Evolutionary conservation across 352 stramenopile genomes (phyloP).

Genomic region (Aphanomyces astaci): DNA sequence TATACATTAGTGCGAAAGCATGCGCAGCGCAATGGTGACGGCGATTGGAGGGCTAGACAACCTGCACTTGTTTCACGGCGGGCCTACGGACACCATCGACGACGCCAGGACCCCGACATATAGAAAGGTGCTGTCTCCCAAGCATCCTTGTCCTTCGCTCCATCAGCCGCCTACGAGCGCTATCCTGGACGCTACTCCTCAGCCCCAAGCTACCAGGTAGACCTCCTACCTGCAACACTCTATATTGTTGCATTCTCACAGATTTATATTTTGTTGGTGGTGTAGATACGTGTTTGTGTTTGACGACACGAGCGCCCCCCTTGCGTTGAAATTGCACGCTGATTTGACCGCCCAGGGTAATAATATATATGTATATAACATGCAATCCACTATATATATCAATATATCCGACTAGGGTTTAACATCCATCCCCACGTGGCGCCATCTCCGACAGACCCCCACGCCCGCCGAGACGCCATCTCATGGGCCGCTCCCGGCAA

Average conservation of each 20-base stretch:
- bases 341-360: conserved; percentile 16
- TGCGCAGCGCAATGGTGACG: conserved; percentile 51
- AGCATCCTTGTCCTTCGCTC: not conserved
- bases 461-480: conserved; percentile 35
- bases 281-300: conserved; percentile 24
- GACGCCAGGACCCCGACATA: conserved; percentile 8
- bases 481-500: conserved; percentile 54
- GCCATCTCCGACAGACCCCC: conserved; percentile 3
- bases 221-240: not conserved
- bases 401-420: conserved; percentile 14
- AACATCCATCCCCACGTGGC: conserved; percentile 6
- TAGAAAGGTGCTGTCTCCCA: conserved; percentile 13
- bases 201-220: too few species aligned
- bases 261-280: too few species aligned
- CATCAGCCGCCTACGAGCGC: too few species aligned
- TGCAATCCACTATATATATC: too few species aligned
- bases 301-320: conserved; percentile 13
- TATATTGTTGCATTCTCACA: too few species aligned
- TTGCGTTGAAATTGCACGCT: conserved; percentile 17
- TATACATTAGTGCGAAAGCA: conserved; percentile 49
- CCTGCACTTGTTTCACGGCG: conserved; percentile 35
- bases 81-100: not conserved
- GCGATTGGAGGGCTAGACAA: conserved; percentile 52
- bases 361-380: too few species aligned
- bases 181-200: too few species aligned